Conservation (phyloP, 1,284 basidiomycete genomes). For the Inonotus obliquus region DNA sequence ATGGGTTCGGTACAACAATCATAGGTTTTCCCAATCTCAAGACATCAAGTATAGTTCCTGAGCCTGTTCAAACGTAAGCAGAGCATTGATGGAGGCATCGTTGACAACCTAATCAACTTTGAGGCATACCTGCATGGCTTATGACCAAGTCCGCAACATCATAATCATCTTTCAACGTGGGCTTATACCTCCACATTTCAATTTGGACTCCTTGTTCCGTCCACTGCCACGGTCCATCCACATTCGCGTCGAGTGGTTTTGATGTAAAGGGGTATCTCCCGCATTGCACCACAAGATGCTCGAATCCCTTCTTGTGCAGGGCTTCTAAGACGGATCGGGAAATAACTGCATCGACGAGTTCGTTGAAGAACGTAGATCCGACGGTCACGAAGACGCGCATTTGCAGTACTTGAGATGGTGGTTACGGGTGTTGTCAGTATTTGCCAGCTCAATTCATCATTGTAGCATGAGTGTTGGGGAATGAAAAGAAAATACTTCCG, state of each 20-base stretch:
- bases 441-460: no score
- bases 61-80: slow-evolving; percentile 48
- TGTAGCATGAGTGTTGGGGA: no score
- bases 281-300: slow-evolving; percentile 65
- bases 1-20: slow-evolving; percentile 86
- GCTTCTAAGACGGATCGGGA: slow-evolving; percentile 49
- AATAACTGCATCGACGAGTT: slow-evolving; percentile 63
- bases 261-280: slow-evolving; percentile 49
- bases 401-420: neutral
- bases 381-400: slow-evolving; percentile 82
- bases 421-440: no score
- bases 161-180: slow-evolving; percentile 63
- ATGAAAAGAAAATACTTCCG: no score
- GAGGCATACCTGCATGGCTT: slow-evolving; percentile 81
- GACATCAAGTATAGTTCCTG: slow-evolving; percentile 91
- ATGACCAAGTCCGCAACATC: slow-evolving; percentile 73
- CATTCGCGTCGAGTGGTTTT: slow-evolving; percentile 23
- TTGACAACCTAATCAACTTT: slow-evolving; percentile 4
- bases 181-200: slow-evolving; percentile 69
- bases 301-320: slow-evolving; percentile 53
- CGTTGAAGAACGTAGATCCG: slow-evolving; percentile 85
- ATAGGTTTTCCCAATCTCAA: slow-evolving; percentile 71
- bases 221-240: slow-evolving; percentile 23
- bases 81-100: neutral
- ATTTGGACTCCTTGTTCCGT: slow-evolving; percentile 48